phyloP scores from a whole-genome alignment of 169 alveolate genomes.

The Cryptosporidium andersoni region DNA sequence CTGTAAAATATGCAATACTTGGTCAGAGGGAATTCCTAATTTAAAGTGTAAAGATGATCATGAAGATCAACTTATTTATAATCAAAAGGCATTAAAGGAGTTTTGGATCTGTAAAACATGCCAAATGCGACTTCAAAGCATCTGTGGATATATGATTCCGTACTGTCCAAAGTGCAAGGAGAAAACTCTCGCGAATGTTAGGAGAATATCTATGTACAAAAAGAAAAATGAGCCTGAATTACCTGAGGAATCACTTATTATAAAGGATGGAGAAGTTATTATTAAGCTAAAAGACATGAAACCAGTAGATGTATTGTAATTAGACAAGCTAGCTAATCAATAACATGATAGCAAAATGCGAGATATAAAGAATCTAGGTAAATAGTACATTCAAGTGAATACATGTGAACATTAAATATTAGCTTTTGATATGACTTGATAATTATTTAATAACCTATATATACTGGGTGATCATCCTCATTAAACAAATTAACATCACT shows the following conservation, averaged over 20 bases:
- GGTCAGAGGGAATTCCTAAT: conserved; percentile 42
- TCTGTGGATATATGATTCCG: conserved; percentile 28
- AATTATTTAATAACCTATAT: too few species aligned
- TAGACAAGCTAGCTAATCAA: too few species aligned
- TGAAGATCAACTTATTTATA: conserved; percentile 22
- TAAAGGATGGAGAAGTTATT: conserved; percentile 28
- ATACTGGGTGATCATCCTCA: too few species aligned
- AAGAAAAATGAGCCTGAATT: not conserved
- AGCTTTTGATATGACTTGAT: too few species aligned
- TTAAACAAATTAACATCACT: too few species aligned
- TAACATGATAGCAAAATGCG: too few species aligned
- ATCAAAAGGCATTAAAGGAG: conserved; percentile 35
- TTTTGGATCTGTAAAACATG: conserved; percentile 57
- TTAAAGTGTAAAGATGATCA: conserved; percentile 22
- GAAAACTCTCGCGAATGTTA: conserved; percentile 22
- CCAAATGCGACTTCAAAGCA: conserved; percentile 7
- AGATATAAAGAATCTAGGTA: too few species aligned
- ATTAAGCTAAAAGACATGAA: not conserved
- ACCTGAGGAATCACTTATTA: not conserved
- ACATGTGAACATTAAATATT: too few species aligned
- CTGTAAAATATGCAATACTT: conserved; percentile 32
- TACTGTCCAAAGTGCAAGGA: conserved; percentile 52
- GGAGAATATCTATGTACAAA: conserved; percentile 34
- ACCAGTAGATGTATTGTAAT: too few species aligned
- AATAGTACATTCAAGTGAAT: too few species aligned